Evolutionary conservation across 805 yeast species (phyloP), one percentile per base, ranked within the genome.

Genomic region (Candida endomychidarum): DNA sequence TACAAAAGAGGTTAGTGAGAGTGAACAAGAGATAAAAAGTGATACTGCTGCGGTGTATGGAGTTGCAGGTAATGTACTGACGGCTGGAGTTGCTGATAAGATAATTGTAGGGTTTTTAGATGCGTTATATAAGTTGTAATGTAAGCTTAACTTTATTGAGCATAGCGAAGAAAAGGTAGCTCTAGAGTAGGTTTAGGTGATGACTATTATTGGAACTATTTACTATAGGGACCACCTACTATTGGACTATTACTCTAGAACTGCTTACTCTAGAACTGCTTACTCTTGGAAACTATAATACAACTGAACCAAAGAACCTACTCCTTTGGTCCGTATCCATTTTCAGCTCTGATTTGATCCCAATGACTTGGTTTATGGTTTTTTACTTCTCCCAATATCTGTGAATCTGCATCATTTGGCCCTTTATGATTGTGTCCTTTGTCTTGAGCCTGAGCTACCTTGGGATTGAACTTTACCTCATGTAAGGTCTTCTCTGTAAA

Each of bases 11-110:
- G 27, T 32, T 12, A 56, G 78, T 42, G 59, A 62, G 24, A 24
- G 28, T 5, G 38, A 32, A 12, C 38, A 25, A 8, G 50, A 45
- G 4, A 49, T 51, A 2, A 44, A 52, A 10, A 60, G 77, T 27
- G 87, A 85, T 42, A 87, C 96, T 1, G 93, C 96, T 11, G 96
- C 93, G 3, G 57, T 91, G 32, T 91, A 91, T 55, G 99, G 99
- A 50, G 95, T 91, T 34, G 98, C 98, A 2, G 97, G 96, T 6
- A 86, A 93, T 54, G 78, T 93, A 16, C 69, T 77, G 42, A 88
- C 96, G 0, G 75, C 81, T 0, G 93, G 95, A 2, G 80, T 93
- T 10, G 96, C 89, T 8, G 95, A 85, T 43, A 72, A 75, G 41
- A 61, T 91, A 8, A 84, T 91, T 28, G 83, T 76, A 10, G 90